Evolutionary conservation across 768 basidiomycete genomes (phyloP), one percentile per base, ranked within the genome.

Genomic region (Kondoa malvinella): DNA sequence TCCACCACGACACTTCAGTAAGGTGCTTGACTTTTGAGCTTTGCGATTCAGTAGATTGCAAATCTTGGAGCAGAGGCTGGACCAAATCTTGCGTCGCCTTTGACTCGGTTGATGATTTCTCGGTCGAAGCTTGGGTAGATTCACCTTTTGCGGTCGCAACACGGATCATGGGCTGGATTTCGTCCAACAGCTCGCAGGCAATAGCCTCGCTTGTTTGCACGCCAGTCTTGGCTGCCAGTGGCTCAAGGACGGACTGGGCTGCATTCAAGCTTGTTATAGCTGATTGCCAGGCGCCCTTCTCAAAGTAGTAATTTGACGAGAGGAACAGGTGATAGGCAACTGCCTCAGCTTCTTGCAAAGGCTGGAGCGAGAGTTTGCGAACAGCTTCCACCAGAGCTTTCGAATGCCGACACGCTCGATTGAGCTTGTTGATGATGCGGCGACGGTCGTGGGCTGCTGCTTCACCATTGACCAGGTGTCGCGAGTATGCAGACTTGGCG

Each of bases 131-230:
- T 50, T 50, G 40, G 21, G 12, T 50, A 50, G 40, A 50, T 50
- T n/a, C n/a, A n/a, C n/a, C n/a, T n/a, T 50, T 50, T 8, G 40
- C 21, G 40, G 12, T 50, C 12, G 30, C 61, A 29, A 63, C 33
- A 8, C 61, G 61, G 16, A 32, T 3, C 32, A 63, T 63, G 16
- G 27, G 61, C 27, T 63, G 29, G 17, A 34, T 33, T 27, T 63
- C 61, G 21, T 63, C 61, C 3, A 63, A 29, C 27, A 29, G 32
- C 32, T 63, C 61, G 32, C 31, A 63, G n/a, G 61, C 61, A 15
- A 63, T 31, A 21, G 26, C 61, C 32, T 63, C 29, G 8, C 27
- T 32, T 16, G 61, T 29, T 29, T 31, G 29, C 15, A 12, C 16
- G 15, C n/a, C 16, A 8, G 61, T 29, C 61, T 63, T 63, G n/a